Conservation (phyloP, 2,329 filamentous ascomycete species). For the Talaromyces pinophilus region DNA sequence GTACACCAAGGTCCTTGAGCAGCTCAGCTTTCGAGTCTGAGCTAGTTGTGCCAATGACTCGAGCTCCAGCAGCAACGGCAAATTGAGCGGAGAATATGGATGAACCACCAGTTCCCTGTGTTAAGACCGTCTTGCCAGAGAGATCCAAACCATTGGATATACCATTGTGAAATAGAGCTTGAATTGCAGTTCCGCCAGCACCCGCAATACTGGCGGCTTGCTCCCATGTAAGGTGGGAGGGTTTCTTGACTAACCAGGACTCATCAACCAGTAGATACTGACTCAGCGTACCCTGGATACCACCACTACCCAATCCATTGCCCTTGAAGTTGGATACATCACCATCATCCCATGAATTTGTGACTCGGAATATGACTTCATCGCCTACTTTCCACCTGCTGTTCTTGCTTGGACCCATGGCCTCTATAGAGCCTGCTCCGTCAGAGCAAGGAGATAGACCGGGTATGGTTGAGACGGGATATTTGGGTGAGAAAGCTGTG, state of each 20-base stretch:
- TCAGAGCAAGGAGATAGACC: slow-evolving; percentile 53
- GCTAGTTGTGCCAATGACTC: slow-evolving; percentile 60
- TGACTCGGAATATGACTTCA: slow-evolving; percentile 10
- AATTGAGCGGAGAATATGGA: slow-evolving; percentile 48
- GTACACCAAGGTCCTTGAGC: slow-evolving; percentile 52
- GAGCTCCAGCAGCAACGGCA: slow-evolving; percentile 54
- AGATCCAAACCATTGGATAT: slow-evolving; percentile 45
- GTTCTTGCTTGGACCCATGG: slow-evolving; percentile 49
- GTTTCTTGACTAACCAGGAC: slow-evolving; percentile 51
- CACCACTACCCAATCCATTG: slow-evolving; percentile 42
- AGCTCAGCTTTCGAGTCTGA: slow-evolving; percentile 51
- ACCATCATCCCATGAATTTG: slow-evolving; percentile 1
- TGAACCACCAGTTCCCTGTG: slow-evolving; percentile 58
- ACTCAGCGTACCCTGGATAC: slow-evolving; percentile 50
- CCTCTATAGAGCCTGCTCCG: slow-evolving; percentile 59
- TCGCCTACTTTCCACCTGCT: slow-evolving; percentile 11
- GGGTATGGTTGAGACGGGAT: slow-evolving; percentile 45
- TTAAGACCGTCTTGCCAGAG: slow-evolving; percentile 50
- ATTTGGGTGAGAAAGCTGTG: slow-evolving; percentile 2
- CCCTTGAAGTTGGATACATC: slow-evolving; percentile 3
- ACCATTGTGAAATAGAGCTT: slow-evolving; percentile 47
- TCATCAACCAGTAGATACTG: slow-evolving; percentile 52
- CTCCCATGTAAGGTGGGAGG: slow-evolving; percentile 48
- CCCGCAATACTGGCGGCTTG: slow-evolving; percentile 53
- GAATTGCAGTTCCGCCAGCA: slow-evolving; percentile 53